Base-by-base conservation (phyloP, 371 early-diverging fungal species). In the Mortierella sp. region DNA sequence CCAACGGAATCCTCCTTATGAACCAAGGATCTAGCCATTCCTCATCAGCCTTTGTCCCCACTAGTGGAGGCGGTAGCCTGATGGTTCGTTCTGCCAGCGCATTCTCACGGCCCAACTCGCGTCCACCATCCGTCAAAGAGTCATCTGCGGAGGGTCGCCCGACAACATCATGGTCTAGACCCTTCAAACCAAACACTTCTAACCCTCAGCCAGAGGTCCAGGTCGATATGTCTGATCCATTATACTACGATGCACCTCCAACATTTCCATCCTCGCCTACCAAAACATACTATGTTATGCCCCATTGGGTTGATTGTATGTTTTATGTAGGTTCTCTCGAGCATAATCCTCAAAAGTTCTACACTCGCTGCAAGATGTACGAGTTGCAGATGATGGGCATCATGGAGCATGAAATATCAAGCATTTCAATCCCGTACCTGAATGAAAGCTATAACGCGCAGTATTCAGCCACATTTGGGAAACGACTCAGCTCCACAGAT, bases 271-370 rank as follows among this genome's bases (percentile, higher is more conserved):
- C 81, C 1, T 76, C 82, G 3, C 24, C 85, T 11, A 88, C 85
- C 0, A 80, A 87, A 41, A 80, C 70, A 2, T 93, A 93, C 70
- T 96, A 91, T 77, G 90, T 91, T 63, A 91, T 96, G 38, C 97
- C 98, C 0, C 92, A 95, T 76, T 98, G 98, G 98, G 87, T 97
- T 19, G 97, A 96, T 66, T 92, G 93, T 64, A 96, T 95, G 65
- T 98, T 96, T 75, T 97, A 93, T 85, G 89, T 89, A 72, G 84
- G 87, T 66, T 84, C 92, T 52, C 88, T 89, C 8, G 85, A 84
- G 19, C 81, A 84, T 38, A 88, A 87, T 53, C 85, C 85, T 19
- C 89, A 88, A 55, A 88, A 89, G 63, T 92, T 90, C 70, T 86
- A 87, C 65, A 86, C 91, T 24, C 87, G 95, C 47, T 94, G 94